These are phyloP conservation scores for Sarocladium strictum DNA, from an alignment of 2,329 filamentous ascomycete genomes.

Conservation along the genomic window DNA sequence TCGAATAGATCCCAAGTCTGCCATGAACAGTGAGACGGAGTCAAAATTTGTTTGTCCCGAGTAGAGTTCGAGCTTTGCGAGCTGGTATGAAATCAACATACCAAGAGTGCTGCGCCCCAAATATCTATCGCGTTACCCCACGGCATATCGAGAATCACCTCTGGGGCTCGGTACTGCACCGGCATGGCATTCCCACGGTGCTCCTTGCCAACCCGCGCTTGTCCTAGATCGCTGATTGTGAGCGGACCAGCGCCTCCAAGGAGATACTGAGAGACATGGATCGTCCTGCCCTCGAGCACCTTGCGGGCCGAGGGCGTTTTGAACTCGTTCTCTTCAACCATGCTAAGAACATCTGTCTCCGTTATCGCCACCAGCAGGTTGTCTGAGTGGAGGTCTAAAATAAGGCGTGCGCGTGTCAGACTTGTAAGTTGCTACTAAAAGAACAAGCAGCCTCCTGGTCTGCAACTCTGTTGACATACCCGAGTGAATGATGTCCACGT, in stretches of 20 bases:
- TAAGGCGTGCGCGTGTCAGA: no score
- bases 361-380: conserved; percentile 29
- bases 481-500: conserved; percentile 21
- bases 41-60: not conserved
- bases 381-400: conserved; percentile 28
- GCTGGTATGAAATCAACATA: conserved; percentile 13
- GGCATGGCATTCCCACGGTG: conserved; percentile 22
- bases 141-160: conserved; percentile 29
- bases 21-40: no score
- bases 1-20: conserved; percentile 22
- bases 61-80: not conserved
- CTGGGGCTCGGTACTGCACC: conserved; percentile 26
- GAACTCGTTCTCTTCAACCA: conserved; percentile 25
- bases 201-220: conserved; percentile 25
- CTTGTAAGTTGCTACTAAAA: conserved; percentile 7
- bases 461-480: conserved; percentile 14
- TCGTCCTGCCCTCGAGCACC: conserved; percentile 16
- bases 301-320: conserved; percentile 25
- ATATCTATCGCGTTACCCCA: conserved; percentile 28
- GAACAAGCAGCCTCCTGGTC: not conserved
- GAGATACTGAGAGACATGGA: conserved; percentile 28
- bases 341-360: conserved; percentile 22
- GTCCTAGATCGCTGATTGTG: conserved; percentile 28
- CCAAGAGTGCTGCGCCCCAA: conserved; percentile 29
- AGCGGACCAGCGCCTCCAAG: conserved; percentile 23